Conservation (phyloP, 805 yeast genomes). For the Ogataea wickerhamii region DNA sequence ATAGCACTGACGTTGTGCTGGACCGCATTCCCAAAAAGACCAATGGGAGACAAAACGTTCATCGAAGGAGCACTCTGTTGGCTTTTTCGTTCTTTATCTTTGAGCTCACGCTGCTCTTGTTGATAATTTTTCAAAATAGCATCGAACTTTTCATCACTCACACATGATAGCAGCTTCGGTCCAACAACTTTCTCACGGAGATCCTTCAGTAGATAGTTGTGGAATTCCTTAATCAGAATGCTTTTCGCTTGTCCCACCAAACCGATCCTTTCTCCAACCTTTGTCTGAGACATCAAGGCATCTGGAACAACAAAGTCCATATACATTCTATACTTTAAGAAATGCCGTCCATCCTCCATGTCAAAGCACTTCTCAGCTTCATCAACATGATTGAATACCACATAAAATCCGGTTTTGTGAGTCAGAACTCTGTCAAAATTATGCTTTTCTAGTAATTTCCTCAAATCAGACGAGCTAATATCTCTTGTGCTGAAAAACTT, state of each 20-base stretch:
- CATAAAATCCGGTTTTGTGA: slow-evolving; percentile 63
- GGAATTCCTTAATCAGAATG: slow-evolving; percentile 59
- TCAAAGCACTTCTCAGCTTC: slow-evolving; percentile 61
- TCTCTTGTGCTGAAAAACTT: slow-evolving; percentile 45
- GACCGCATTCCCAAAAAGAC: slow-evolving; percentile 17
- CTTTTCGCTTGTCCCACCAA: slow-evolving; percentile 57
- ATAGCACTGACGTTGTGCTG: slow-evolving; percentile 22
- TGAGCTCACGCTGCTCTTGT: slow-evolving; percentile 22
- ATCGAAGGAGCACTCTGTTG: slow-evolving; percentile 8
- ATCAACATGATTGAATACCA: slow-evolving; percentile 58
- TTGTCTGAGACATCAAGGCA: slow-evolving; percentile 29
- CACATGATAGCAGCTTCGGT: slow-evolving; percentile 57
- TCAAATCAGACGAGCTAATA: slow-evolving; percentile 54
- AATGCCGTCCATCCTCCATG: slow-evolving; percentile 54
- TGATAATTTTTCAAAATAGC: slow-evolving; percentile 37
- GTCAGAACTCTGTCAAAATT: slow-evolving; percentile 64
- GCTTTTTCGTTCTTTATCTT: slow-evolving; percentile 17
- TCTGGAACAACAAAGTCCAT: slow-evolving; percentile 60
- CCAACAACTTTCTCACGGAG: slow-evolving; percentile 70
- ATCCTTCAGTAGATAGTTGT: slow-evolving; percentile 61
- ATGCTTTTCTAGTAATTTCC: slow-evolving; percentile 53
- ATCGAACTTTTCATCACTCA: slow-evolving; percentile 59
- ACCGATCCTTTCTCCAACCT: slow-evolving; percentile 27
- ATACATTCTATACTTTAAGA: slow-evolving; percentile 44
- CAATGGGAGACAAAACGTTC: slow-evolving; percentile 9